Conservation (phyloP, 192 early-diverging fungal genomes). For the Chytriomyces confervae region DNA sequence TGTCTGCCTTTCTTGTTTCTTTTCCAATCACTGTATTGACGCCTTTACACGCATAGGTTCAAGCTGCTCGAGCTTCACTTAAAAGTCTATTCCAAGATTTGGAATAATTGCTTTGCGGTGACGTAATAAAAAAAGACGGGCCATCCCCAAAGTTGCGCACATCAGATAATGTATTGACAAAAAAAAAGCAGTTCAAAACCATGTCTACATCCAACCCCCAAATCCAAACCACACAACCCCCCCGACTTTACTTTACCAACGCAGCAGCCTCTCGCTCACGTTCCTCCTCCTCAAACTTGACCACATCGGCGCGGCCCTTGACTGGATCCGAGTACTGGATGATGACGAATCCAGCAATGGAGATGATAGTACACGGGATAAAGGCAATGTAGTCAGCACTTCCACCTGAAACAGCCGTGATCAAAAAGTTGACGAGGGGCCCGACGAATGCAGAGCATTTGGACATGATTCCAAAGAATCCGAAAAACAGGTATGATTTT, state of each 20-base stretch:
- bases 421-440: slow-evolving; percentile 31
- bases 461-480: slow-evolving; percentile 47
- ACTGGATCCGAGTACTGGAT: slow-evolving; percentile 10
- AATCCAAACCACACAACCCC: no score
- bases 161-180: no score
- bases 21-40: not conserved
- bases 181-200: no score
- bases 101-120: no score
- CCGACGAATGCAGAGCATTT: slow-evolving; percentile 48
- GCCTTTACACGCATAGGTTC: not conserved
- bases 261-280: not conserved
- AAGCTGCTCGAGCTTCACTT: slow-evolving; percentile 28
- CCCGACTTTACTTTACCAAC: not conserved
- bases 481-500: slow-evolving; percentile 50
- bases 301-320: not conserved
- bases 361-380: slow-evolving; percentile 1
- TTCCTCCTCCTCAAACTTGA: slow-evolving; percentile 29
- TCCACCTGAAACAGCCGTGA: not conserved
- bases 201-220: no score
- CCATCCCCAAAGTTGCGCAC: no score
- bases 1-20: not conserved
- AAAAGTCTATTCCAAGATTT: slow-evolving; percentile 13
- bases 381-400: slow-evolving; percentile 10
- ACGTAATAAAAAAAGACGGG: no score
- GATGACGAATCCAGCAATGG: slow-evolving; percentile 8